Conservation (phyloP, 371 early-diverging fungal genomes). For the Nematocida homosporus region DNA sequence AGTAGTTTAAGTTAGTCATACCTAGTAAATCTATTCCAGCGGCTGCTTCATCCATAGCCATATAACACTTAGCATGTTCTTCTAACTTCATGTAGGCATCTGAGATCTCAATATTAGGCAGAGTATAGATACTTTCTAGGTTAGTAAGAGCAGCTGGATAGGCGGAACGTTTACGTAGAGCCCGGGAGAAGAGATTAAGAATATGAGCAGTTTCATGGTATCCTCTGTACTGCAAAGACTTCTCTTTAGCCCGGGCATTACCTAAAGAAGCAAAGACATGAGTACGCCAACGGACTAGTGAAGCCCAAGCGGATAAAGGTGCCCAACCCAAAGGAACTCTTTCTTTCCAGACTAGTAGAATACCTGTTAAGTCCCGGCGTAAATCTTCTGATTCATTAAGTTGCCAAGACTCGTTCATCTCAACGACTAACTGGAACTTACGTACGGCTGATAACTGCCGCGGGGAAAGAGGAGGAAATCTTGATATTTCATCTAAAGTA, state of each 20-base stretch:
- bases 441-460: constrained; percentile 28
- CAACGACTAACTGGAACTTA: constrained; percentile 60
- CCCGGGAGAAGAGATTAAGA: constrained; percentile 94
- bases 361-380: constrained; percentile 73
- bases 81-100: constrained; percentile 89
- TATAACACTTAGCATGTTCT: constrained; percentile 94
- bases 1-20: constrained; percentile 91
- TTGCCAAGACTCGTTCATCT: constrained; percentile 61
- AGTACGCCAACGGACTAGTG: constrained; percentile 89
- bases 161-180: constrained; percentile 86
- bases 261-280: constrained; percentile 89
- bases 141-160: constrained; percentile 83
- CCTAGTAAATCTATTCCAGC: constrained; percentile 89
- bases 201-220: constrained; percentile 98
- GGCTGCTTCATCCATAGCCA: constrained; percentile 73
- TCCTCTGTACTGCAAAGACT: constrained; percentile 83
- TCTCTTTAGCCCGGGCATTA: constrained; percentile 72
- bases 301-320: constrained; percentile 90
- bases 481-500: constrained; percentile 49
- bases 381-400: constrained; percentile 46
- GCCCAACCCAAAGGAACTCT: constrained; percentile 90
- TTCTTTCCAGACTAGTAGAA: constrained; percentile 88
- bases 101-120: constrained; percentile 96
- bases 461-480: constrained; percentile 28
- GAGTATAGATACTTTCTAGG: constrained; percentile 86